Percentiles rank a stretch among this genome's conserved stretches.
Conservation (phyloP, 495 filamentous ascomycete genomes). For the Annulohypoxylon moriforme region DNA sequence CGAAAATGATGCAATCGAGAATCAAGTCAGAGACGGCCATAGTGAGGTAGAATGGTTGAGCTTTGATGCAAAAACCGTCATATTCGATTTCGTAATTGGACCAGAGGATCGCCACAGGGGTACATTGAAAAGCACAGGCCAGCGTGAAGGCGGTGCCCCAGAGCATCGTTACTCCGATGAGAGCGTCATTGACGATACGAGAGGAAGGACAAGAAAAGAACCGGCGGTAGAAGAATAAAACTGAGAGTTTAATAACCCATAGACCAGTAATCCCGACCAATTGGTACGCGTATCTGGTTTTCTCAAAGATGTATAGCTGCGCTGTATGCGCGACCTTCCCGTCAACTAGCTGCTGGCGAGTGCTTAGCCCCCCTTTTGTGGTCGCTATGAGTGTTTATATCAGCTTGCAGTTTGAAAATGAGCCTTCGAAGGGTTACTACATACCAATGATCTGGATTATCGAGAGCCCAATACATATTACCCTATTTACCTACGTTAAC, state of each 20-base stretch:
- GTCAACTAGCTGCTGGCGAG: not conserved
- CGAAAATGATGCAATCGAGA: not conserved
- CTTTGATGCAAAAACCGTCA: not conserved
- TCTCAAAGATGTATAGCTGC: not conserved
- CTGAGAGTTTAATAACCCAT: not conserved
- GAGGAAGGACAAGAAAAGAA: not conserved
- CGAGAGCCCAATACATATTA: not conserved
- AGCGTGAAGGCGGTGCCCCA: not conserved
- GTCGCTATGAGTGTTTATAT: not conserved
- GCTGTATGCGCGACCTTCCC: not conserved
- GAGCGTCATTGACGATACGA: not conserved
- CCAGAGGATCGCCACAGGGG: not conserved
- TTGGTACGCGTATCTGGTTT: not conserved
- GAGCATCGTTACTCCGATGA: not conserved
- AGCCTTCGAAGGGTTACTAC: not conserved
- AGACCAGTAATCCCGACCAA: not conserved
- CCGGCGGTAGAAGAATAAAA: not conserved
- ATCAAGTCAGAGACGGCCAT: not conserved
- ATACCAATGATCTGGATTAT: constrained; percentile 1
- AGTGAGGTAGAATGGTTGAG: not conserved
- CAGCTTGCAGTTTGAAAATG: not conserved
- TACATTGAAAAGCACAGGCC: not conserved
- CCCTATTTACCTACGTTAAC: not conserved
- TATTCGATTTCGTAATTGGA: not conserved
- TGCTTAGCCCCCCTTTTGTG: not conserved